These are phyloP conservation scores for Panellus pusillus DNA, from an alignment of 768 basidiomycete genomes.

Conservation along the genomic window DNA sequence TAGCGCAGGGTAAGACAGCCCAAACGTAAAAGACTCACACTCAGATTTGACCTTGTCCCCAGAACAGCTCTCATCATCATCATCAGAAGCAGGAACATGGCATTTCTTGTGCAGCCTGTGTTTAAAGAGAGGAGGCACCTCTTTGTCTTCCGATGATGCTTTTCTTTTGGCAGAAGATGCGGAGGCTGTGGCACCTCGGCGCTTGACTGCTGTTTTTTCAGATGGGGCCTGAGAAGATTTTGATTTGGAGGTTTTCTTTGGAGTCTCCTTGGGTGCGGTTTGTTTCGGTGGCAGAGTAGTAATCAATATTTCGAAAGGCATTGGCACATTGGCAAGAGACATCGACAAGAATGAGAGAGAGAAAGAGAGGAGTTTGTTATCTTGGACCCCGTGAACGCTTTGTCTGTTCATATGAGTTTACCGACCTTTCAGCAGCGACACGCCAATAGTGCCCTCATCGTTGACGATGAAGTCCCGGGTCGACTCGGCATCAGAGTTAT, in stretches of 20 bases:
- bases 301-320: too few relatives aligned
- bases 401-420: too few relatives aligned
- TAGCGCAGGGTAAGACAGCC: constrained; percentile 26
- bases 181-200: not conserved
- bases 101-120: not conserved
- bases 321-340: too few relatives aligned
- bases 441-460: constrained; percentile 47
- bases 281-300: too few relatives aligned
- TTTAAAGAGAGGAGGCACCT: not conserved
- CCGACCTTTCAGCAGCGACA: too few relatives aligned
- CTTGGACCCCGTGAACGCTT: too few relatives aligned
- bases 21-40: constrained; percentile 40
- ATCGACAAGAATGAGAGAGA: too few relatives aligned
- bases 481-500: constrained; percentile 37
- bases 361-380: too few relatives aligned
- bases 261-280: too few relatives aligned
- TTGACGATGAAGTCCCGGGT: constrained; percentile 69
- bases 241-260: too few relatives aligned
- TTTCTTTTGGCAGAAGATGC: constrained; percentile 1
- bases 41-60: constrained; percentile 18
- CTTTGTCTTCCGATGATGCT: not conserved
- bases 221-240: too few relatives aligned
- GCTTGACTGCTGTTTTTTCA: not conserved
- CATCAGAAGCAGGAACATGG: not conserved
- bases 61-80: constrained; percentile 6